phyloP scores from a whole-genome alignment of 805 yeast species.

The Debaryomyces tyrocola region DNA sequence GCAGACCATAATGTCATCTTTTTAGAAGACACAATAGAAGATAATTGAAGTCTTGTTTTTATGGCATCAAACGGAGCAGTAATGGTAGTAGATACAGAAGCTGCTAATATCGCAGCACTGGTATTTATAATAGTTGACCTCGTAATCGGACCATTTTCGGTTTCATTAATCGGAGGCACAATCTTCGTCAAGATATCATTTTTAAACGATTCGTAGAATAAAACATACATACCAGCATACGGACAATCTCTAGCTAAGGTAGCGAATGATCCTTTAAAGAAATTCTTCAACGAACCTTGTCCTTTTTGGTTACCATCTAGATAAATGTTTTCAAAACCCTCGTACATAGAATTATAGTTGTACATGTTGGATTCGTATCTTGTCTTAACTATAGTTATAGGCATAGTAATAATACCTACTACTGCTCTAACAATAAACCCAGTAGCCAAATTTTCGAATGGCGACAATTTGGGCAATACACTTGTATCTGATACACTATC shows the following conservation, averaged over 20 bases:
- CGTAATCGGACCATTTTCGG: conserved; percentile 10
- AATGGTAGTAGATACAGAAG: conserved; percentile 74
- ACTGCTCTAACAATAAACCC: conserved; percentile 79
- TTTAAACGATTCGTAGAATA: conserved; percentile 73
- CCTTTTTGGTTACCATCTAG: conserved; percentile 14
- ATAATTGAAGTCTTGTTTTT: conserved; percentile 84
- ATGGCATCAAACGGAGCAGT: conserved; percentile 96
- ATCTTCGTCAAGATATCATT: conserved; percentile 54
- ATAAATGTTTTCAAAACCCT: conserved; percentile 61
- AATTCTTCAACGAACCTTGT: conserved; percentile 54
- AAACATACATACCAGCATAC: conserved; percentile 88
- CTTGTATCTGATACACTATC: conserved; percentile 5
- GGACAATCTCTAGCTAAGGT: conserved; percentile 93
- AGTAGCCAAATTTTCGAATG: conserved; percentile 64
- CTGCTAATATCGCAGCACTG: conserved; percentile 74
- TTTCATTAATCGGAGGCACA: conserved; percentile 6
- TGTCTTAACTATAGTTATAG: conserved; percentile 86
- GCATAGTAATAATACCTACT: conserved; percentile 91
- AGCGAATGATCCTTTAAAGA: conserved; percentile 84
- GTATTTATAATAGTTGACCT: conserved; percentile 65
- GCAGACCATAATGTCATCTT: conserved; percentile 42
- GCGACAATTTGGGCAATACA: conserved; percentile 68
- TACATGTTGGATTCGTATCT: conserved; percentile 83
- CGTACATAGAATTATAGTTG: conserved; percentile 60
- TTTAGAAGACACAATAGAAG: conserved; percentile 38